Evolutionary conservation across 768 basidiomycete species (phyloP).

Genomic region (Phylloporus sp.): DNA sequence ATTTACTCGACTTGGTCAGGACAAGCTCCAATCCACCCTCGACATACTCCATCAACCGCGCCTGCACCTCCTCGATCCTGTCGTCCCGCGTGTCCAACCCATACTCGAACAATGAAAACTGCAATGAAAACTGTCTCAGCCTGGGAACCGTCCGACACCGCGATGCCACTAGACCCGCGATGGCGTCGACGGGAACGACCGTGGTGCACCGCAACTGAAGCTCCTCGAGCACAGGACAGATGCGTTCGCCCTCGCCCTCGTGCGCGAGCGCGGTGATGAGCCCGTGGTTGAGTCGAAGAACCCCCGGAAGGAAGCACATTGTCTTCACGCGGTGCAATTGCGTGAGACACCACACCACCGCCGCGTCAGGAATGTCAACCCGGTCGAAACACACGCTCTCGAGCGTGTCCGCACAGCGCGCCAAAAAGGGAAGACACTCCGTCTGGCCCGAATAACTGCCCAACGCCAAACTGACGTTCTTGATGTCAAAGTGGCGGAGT

Average conservation of each 20-base stretch:
- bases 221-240: constrained; percentile 24
- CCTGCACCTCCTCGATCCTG: constrained; percentile 19
- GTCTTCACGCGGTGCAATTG: constrained; percentile 17
- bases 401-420: constrained; percentile 26
- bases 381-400: constrained; percentile 22
- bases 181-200: constrained; percentile 17
- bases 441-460: constrained; percentile 23
- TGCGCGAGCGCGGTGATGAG: constrained; percentile 22
- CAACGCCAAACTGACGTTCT: constrained; percentile 27
- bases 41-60: constrained; percentile 14
- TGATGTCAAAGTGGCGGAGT: constrained; percentile 24
- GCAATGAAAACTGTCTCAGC: constrained; percentile 20
- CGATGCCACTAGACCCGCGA: constrained; percentile 24
- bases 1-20: constrained; percentile 20
- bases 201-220: constrained; percentile 26
- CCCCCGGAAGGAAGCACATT: constrained; percentile 22
- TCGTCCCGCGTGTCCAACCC: constrained; percentile 26
- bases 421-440: constrained; percentile 27
- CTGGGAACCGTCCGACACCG: constrained; percentile 10
- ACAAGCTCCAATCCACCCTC: constrained; percentile 21
- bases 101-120: constrained; percentile 28
- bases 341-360: constrained; percentile 18
- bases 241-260: not conserved
- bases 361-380: constrained; percentile 20
- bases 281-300: constrained; percentile 30